phyloP scores from a whole-genome alignment of 352 stramenopile species.

The Phytophthora syringae region DNA sequence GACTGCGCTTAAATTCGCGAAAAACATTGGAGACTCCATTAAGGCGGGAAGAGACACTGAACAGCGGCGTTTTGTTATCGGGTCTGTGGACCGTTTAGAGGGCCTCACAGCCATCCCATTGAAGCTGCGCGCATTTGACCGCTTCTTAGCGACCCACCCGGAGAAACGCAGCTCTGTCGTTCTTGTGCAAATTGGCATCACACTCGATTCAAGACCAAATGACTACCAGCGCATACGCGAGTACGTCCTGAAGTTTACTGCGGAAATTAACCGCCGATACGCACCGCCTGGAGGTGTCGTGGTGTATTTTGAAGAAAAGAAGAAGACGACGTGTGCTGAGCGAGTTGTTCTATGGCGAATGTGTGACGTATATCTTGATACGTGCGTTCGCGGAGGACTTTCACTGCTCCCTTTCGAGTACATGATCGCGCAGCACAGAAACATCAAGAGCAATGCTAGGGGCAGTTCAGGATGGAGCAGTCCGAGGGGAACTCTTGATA shows the following conservation, averaged over 20 bases:
- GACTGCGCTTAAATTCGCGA: constrained; percentile 33
- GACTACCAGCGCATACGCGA: constrained; percentile 94
- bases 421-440: constrained; percentile 68
- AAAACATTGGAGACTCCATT: constrained; percentile 54
- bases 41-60: constrained; percentile 21
- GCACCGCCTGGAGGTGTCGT: constrained; percentile 57
- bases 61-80: constrained; percentile 70
- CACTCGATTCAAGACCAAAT: constrained; percentile 80
- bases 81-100: constrained; percentile 95
- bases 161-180: constrained; percentile 72
- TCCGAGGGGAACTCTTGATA: constrained; percentile 22
- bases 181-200: constrained; percentile 79
- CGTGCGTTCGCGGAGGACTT: constrained; percentile 67
- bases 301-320: constrained; percentile 78
- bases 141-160: constrained; percentile 93
- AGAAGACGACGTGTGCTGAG: constrained; percentile 70
- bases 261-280: constrained; percentile 92
- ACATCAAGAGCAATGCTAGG: constrained; percentile 46
- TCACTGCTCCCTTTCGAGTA: constrained; percentile 84
- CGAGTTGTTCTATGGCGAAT: constrained; percentile 74
- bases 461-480: constrained; percentile 35
- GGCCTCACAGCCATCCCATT: constrained; percentile 96
- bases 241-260: constrained; percentile 91
- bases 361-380: constrained; percentile 77
- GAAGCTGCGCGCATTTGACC: constrained; percentile 96